Base-by-base conservation (phyloP, 345 rosid genomes). In the Mangifera indica region DNA sequence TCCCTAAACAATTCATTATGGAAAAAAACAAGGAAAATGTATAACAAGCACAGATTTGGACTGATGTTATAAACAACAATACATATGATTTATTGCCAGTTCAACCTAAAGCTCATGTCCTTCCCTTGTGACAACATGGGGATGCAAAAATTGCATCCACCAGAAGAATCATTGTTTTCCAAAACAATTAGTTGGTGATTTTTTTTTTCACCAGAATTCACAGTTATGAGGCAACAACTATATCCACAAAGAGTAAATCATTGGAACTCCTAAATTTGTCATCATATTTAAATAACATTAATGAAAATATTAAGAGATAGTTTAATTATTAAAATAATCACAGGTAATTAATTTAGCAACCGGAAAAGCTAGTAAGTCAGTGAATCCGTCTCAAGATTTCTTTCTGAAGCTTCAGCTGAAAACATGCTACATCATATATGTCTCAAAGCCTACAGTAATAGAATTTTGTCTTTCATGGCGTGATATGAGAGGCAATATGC, bases 151-250 rank as follows among this genome's bases (percentile, higher is more conserved):
- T 29, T 29, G 32, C 29, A 20, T 1, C 48, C 26, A 59, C 5
- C 18, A 59, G 42, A 70, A 49, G 54, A 46, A 60, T 25, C 64
- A 69, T 17, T 58, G 25, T 5, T 57, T 44, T 70, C 12, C 18
- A n/a, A 4, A 20, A 34, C 11, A 55, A 56, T 55, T 3, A 42
- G 32, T 17, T 15, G 34, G 53, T 42, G 17, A 42, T n/a, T 37
- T 14, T 60, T 21, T n/a, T 22, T 32, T 37, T 7, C 42, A 1
- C 37, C 14, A 40, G 13, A 55, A 22, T 40, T 55, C 51, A 54
- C 56, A 52, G 52, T 26, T 55, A 24, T 1, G 8, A 26, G 29
- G 37, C 42, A 40, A 59, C 63, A 59, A 29, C 18, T 12, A 68
- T 40, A 22, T n/a, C 45, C 34, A 25, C 63, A 55, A 42, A 26